phyloP scores from a whole-genome alignment of 495 filamentous ascomycete genomes.

The Massariosphaeria phaeospora region DNA sequence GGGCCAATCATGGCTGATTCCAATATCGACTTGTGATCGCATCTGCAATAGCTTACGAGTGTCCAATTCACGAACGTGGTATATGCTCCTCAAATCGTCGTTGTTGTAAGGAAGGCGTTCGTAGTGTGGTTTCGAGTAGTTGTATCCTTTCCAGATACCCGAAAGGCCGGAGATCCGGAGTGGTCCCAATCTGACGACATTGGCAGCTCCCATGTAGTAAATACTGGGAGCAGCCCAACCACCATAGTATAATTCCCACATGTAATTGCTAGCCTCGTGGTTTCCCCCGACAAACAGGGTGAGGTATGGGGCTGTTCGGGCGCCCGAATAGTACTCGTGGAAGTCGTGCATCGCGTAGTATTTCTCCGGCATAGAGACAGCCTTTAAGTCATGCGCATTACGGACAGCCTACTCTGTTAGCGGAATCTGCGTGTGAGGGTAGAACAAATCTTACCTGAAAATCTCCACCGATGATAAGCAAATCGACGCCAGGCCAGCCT shows the following conservation, averaged over 20 bases:
- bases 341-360: conserved; percentile 85
- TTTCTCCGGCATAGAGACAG: conserved; percentile 79
- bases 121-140: conserved; percentile 73
- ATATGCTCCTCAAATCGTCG: conserved; percentile 69
- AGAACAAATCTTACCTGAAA: conserved; percentile 60
- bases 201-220: conserved; percentile 90
- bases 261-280: conserved; percentile 82
- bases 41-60: conserved; percentile 83
- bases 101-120: conserved; percentile 81
- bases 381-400: conserved; percentile 78
- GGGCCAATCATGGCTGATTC: conserved; percentile 95
- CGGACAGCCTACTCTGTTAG: conserved; percentile 62
- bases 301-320: conserved; percentile 69
- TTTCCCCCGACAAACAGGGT: conserved; percentile 93
- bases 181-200: conserved; percentile 73
- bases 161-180: conserved; percentile 85
- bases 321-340: conserved; percentile 83
- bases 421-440: not conserved
- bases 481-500: conserved; percentile 70
- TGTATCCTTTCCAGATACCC: conserved; percentile 85
- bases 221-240: conserved; percentile 97
- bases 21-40: conserved; percentile 76
- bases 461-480: conserved; percentile 85
- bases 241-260: conserved; percentile 90
- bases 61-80: conserved; percentile 88